These are phyloP conservation scores for Escallonia rubra DNA, from an alignment of 129 eudicot genomes.

Conservation along the genomic window DNA sequence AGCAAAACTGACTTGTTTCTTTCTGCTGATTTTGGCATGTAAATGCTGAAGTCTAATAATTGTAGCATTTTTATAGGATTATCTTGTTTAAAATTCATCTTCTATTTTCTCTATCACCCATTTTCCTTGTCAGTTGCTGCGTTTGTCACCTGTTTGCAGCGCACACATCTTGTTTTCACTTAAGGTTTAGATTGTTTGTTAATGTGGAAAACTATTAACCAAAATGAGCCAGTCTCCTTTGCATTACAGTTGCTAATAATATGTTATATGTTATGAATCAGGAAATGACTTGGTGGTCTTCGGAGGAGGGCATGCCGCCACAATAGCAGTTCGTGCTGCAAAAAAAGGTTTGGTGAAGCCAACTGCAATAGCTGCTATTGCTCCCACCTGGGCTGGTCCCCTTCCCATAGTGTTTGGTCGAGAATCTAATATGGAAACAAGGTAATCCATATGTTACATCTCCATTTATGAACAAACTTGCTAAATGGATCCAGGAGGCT, in stretches of 20 bases:
- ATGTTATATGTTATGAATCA: constrained; percentile 4
- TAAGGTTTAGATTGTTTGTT: too few relatives aligned
- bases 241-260: not conserved
- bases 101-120: not conserved
- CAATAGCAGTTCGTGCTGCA: constrained; percentile 86
- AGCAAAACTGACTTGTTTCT: not conserved
- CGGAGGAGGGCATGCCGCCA: constrained; percentile 99
- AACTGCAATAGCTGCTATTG: constrained; percentile 80
- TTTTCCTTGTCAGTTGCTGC: not conserved
- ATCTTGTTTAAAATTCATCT: too few relatives aligned
- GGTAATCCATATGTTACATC: constrained; percentile 42
- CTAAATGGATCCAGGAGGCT: not conserved
- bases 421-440: constrained; percentile 74
- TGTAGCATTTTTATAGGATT: too few relatives aligned
- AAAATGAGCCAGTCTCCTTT: constrained; percentile 1
- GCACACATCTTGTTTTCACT: not conserved
- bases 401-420: constrained; percentile 98
- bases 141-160: not conserved
- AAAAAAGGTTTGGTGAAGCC: constrained; percentile 83
- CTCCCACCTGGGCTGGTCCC: constrained; percentile 99
- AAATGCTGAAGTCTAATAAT: too few relatives aligned
- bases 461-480: too few relatives aligned
- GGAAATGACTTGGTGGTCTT: constrained; percentile 62
- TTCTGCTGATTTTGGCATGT: too few relatives aligned
- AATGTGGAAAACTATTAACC: too few relatives aligned